Evolutionary conservation across 2,329 filamentous ascomycete species (phyloP), one percentile per base, ranked within the genome.

Genomic region (Diplodia mutila): DNA sequence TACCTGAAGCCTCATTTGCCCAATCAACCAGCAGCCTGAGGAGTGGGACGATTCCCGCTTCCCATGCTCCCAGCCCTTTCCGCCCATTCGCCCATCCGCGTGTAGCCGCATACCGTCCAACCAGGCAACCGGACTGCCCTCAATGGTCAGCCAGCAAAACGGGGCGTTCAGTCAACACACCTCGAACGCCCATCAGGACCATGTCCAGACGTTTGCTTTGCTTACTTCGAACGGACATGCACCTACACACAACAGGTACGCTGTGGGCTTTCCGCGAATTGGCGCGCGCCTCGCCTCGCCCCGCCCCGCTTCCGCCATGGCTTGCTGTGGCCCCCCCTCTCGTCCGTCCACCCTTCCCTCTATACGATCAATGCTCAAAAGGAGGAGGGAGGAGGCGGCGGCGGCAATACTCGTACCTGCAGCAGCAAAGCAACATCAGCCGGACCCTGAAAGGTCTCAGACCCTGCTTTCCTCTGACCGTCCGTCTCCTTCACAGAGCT

Each of bases 391-490:
- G 46, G 59, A 63, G 42, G 23, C 29, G 29, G 29, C 29, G 29
- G 29, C 29, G 29, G 29, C 18, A 27, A 61, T 16, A 29, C 37
- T 61, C 57, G 57, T 49, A 34, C 57, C 57, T 61, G 57, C 57
- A 61, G 25, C 46, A 49, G 23, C n/a, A 51, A 21, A 63, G 27
- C 46, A 51, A 21, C 21, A 25, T 14, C 42, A 23, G 42, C 42
- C 42, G 59, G 59, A 63, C 46, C 46, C 59, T 63, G 59, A 48
- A 21, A 23, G 59, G 37, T 46, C 55, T 46, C 55, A 46, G 55
- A 59, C 55, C 55, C 23, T 34, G 29, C 51, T 54, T 55, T 52
- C 23, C 25, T 2, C 34, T 25, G 11, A 12, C 32, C 32, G 29
- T 29, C 29, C 29, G 29, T 61, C n/a, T 18, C 5, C 29, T 25